Conservation (phyloP, 148 eudicot species). For the Agrostemma githago region DNA sequence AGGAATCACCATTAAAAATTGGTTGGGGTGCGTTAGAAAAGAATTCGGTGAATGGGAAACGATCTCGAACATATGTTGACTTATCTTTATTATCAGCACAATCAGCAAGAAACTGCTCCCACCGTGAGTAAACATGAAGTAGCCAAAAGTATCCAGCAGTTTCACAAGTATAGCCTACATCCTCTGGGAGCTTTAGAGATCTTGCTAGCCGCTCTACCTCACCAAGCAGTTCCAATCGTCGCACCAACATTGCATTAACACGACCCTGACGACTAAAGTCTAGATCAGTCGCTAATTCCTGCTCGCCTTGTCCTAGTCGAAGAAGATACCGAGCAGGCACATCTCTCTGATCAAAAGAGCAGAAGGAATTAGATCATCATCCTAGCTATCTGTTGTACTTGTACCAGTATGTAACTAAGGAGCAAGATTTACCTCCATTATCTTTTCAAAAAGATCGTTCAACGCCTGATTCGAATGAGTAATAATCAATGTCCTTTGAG, state of each 20-base stretch:
- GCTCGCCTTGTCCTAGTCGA: slow-evolving; percentile 98
- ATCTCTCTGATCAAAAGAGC: slow-evolving; percentile 57
- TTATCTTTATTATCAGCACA: slow-evolving; percentile 68
- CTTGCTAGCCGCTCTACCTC: slow-evolving; percentile 98
- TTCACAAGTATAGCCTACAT: slow-evolving; percentile 98
- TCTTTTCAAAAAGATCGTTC: slow-evolving; percentile 94
- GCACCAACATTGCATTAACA: slow-evolving; percentile 96
- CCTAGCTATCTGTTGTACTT: no score
- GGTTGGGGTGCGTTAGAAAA: slow-evolving; percentile 80
- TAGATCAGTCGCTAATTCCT: slow-evolving; percentile 95
- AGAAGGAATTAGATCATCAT: neutral
- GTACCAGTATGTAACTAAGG: neutral
- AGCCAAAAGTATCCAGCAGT: slow-evolving; percentile 96
- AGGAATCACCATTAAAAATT: slow-evolving; percentile 74
- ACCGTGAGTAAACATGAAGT: slow-evolving; percentile 94
- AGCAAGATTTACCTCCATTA: slow-evolving; percentile 68
- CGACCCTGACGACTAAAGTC: slow-evolving; percentile 99
- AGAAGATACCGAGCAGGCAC: slow-evolving; percentile 99
- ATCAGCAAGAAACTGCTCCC: slow-evolving; percentile 94
- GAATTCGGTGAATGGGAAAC: slow-evolving; percentile 88
- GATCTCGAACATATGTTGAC: slow-evolving; percentile 65
- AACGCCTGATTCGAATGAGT: slow-evolving; percentile 98
- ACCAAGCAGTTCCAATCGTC: slow-evolving; percentile 80
- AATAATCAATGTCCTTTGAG: slow-evolving; percentile 93
- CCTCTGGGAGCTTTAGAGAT: slow-evolving; percentile 93